phyloP scores from a whole-genome alignment of 2,329 filamentous ascomycete species.

The Phialocephala subalpina region DNA sequence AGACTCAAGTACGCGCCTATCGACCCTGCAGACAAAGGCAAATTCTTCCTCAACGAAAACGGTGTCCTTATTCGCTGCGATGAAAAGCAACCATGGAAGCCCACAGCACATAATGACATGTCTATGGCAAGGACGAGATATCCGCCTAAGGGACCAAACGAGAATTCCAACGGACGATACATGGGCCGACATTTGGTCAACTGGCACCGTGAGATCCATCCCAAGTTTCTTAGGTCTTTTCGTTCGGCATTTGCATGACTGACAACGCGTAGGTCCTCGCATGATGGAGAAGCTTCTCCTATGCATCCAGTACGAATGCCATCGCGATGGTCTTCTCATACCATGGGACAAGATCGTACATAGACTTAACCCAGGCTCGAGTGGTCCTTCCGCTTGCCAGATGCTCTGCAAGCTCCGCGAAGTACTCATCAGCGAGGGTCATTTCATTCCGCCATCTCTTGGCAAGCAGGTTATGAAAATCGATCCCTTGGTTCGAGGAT shows the following conservation, averaged over 20 bases:
- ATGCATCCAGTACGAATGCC: slow-evolving; percentile 50
- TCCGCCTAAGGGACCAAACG: background rate
- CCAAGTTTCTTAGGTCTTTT: background rate
- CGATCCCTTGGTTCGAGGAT: slow-evolving; percentile 35
- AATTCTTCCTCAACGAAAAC: background rate
- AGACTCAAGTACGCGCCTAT: background rate
- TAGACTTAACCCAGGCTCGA: slow-evolving; percentile 38
- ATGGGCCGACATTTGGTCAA: slow-evolving; percentile 50
- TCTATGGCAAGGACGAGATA: slow-evolving; percentile 17
- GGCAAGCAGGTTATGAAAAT: slow-evolving; percentile 26
- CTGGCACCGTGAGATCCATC: slow-evolving; percentile 51
- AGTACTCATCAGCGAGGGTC: slow-evolving; percentile 38
- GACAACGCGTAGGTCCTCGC: slow-evolving; percentile 48
- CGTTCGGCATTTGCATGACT: background rate
- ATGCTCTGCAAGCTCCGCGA: slow-evolving; percentile 38
- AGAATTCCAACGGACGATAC: slow-evolving; percentile 43
- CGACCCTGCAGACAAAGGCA: background rate
- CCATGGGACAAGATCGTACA: slow-evolving; percentile 41
- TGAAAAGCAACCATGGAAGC: background rate
- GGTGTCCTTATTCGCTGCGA: slow-evolving; percentile 5
- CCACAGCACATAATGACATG: slow-evolving; percentile 15
- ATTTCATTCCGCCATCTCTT: slow-evolving; percentile 41
- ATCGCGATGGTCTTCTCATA: slow-evolving; percentile 22
- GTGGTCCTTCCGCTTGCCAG: slow-evolving; percentile 34
- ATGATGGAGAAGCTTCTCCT: slow-evolving; percentile 56